These are phyloP conservation scores for Porodaedalea pini DNA, from an alignment of 1,284 basidiomycete genomes.

Conservation along the genomic window DNA sequence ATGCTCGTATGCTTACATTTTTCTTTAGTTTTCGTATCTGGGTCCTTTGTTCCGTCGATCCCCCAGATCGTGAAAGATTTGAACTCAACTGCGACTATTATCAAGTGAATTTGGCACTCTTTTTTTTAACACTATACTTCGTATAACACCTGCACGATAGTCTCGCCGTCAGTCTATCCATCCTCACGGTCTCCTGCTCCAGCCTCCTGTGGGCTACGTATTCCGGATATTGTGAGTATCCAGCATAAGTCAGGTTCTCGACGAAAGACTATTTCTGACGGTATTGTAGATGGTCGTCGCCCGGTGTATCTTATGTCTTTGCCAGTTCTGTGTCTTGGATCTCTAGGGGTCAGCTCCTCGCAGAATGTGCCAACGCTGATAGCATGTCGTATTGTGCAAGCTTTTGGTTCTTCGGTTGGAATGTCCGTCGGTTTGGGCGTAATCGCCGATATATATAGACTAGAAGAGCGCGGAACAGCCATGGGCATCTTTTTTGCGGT, in stretches of 20 bases:
- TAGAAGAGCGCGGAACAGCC: constrained; percentile 58
- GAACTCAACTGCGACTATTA: constrained; percentile 46
- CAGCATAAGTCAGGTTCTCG: background rate
- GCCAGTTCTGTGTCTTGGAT: constrained; percentile 58
- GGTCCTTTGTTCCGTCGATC: constrained; percentile 67
- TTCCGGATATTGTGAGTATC: constrained; percentile 46
- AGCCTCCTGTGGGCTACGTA: constrained; percentile 53
- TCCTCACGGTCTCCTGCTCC: constrained; percentile 40
- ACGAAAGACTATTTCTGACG: background rate
- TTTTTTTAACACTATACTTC: background rate
- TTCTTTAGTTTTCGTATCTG: constrained; percentile 57
- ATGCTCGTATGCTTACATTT: constrained; percentile 4
- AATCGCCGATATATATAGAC: constrained; percentile 61
- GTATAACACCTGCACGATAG: constrained; percentile 21
- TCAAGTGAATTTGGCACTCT: constrained; percentile 55
- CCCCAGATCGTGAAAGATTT: constrained; percentile 63
- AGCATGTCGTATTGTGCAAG: constrained; percentile 60
- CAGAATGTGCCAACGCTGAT: constrained; percentile 48
- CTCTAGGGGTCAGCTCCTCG: constrained; percentile 54
- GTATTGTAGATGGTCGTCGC: constrained; percentile 51
- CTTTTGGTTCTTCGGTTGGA: constrained; percentile 53
- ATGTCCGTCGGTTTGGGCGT: constrained; percentile 58
- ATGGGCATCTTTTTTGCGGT: constrained; percentile 64
- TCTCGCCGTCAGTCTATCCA: constrained; percentile 41
- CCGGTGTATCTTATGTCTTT: constrained; percentile 59